phyloP scores from a whole-genome alignment of 306 rosid genomes.

The Citrullus colocynthis region DNA sequence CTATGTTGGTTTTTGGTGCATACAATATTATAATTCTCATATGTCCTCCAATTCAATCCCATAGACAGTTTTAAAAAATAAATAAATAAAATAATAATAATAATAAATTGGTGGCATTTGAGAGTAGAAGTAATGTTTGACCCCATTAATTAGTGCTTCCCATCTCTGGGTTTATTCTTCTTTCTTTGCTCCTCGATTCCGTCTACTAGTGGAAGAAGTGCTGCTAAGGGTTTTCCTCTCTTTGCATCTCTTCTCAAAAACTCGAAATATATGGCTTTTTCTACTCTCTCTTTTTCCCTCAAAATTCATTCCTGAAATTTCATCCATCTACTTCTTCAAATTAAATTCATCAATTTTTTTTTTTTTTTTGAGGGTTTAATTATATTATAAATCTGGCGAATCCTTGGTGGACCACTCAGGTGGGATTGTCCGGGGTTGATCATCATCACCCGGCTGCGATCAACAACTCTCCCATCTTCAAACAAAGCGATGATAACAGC shows the following conservation, averaged over 20 bases:
- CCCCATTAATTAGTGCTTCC: slow-evolving; percentile 3
- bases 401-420: slow-evolving; percentile 89
- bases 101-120: neutral
- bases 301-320: too few relatives aligned
- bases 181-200: slow-evolving; percentile 30
- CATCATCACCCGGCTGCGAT: slow-evolving; percentile 22
- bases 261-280: too few relatives aligned
- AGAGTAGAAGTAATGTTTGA: neutral
- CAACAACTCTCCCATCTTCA: slow-evolving; percentile 40
- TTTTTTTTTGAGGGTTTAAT: neutral
- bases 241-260: neutral
- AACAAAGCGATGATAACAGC: slow-evolving; percentile 42
- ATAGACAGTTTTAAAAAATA: neutral
- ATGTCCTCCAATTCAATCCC: neutral
- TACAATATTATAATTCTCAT: neutral
- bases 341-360: neutral
- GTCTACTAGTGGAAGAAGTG: slow-evolving; percentile 7
- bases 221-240: neutral
- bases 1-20: neutral
- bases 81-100: neutral
- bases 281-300: neutral
- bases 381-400: slow-evolving; percentile 45
- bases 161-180: slow-evolving; percentile 8
- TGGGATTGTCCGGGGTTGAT: slow-evolving; percentile 67
- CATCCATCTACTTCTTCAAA: too few relatives aligned